Base-by-base conservation (phyloP, 2,329 filamentous ascomycete species). In the Talaromyces atroroseus region DNA sequence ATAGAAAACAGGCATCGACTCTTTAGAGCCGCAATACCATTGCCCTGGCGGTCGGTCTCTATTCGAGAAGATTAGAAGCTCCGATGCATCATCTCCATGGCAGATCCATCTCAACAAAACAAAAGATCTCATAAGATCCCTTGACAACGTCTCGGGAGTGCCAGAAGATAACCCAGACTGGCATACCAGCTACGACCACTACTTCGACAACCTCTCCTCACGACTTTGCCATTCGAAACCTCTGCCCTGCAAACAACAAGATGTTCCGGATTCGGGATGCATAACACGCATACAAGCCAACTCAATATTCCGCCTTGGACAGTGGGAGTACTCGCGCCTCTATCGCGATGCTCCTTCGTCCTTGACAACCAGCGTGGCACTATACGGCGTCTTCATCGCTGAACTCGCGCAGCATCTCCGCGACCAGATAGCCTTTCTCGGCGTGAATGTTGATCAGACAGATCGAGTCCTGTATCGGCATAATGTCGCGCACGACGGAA, bases 191-290 rank as follows among this genome's bases (percentile, higher is more conserved):
- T 86, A 88, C 64, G 90, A 94, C 66, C 89, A 91, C 70, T 94
- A 94, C 74, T 94, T 86, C 64, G 90, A 94, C 68, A 94, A 91
- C 65, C 79, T 94, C 1, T 90, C 88, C 0, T 86, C 89, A 0
- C 80, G 89, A 0, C 86, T 90, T 66, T 94, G 89, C 68, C 89
- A 94, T 66, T 75, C 71, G 18, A 89, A 87, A 64, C 82, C 87
- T 0, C 75, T 92, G 0, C 89, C 89, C 0, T 92, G 89, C 73
- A 82, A 80, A 60, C 69, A 80, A 6, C 71, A 78, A 18, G 61
- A 63, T 48, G 18, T 21, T 21, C 38, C 40, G 23, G 73, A 70
- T 0, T 61, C 72, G 0, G 71, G 74, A 0, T 92, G 89, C 66
- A 74, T 92, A 42, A 80, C 80, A 2, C 83, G 84, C 63, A 69